A percentile compares a stretch with the other conserved stretches of the same genome.
These are phyloP conservation scores for Teunomyces kruisii DNA, from an alignment of 805 yeast species.

Conservation along the genomic window DNA sequence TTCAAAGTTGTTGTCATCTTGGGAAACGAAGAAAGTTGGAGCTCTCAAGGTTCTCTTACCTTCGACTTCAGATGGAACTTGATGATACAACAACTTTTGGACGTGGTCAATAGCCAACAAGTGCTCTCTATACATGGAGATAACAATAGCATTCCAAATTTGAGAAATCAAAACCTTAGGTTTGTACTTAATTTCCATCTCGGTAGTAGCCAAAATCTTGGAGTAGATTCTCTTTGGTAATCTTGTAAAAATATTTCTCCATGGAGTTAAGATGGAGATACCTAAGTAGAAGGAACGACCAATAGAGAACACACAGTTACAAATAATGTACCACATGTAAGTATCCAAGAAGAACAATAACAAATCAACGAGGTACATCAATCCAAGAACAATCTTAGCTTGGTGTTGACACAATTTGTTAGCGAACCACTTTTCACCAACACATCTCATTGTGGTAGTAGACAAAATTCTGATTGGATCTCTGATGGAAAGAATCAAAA, in stretches of 20 bases:
- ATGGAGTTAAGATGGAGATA: constrained; percentile 97
- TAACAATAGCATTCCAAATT: constrained; percentile 98
- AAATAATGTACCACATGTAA: constrained; percentile 96
- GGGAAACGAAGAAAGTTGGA: constrained; percentile 97
- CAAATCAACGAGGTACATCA: constrained; percentile 91
- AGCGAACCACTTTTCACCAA: constrained; percentile 92
- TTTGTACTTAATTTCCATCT: constrained; percentile 98
- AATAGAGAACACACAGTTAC: constrained; percentile 92
- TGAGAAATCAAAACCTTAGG: constrained; percentile 98
- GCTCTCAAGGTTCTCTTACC: constrained; percentile 98
- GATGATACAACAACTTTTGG: constrained; percentile 94
- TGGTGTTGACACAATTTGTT: constrained; percentile 76
- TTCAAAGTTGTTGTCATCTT: constrained; percentile 92
- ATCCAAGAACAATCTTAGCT: constrained; percentile 83
- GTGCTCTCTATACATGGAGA: constrained; percentile 99
- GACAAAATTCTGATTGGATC: constrained; percentile 93
- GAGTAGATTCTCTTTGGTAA: constrained; percentile 98
- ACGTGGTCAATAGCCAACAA: constrained; percentile 97
- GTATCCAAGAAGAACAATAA: constrained; percentile 97
- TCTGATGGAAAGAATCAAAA: constrained; percentile 82
- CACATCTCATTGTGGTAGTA: constrained; percentile 86
- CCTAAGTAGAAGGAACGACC: constrained; percentile 98
- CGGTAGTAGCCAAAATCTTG: constrained; percentile 95
- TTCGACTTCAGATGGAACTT: constrained; percentile 96
- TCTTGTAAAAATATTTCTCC: constrained; percentile 98